These are phyloP conservation scores for Litchi chinensis DNA, from an alignment of 345 rosid species.

Conservation along the genomic window DNA sequence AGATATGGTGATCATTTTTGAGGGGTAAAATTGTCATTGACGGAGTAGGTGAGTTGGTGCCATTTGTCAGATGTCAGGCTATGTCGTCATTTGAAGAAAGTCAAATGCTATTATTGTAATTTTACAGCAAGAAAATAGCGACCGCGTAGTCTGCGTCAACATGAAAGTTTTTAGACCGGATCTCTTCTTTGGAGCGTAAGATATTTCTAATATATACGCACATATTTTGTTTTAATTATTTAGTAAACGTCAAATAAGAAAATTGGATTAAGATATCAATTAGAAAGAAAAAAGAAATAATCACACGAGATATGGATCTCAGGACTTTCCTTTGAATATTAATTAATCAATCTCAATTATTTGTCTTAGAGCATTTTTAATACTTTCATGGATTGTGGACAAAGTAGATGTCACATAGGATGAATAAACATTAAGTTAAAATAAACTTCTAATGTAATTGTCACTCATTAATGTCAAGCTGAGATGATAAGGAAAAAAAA, in stretches of 20 bases:
- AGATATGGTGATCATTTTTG: neutral
- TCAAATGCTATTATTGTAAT: slow-evolving; percentile 31
- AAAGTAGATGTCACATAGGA: too few relatives aligned
- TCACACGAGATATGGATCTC: neutral
- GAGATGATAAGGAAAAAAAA: too few relatives aligned
- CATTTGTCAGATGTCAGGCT: slow-evolving; percentile 17
- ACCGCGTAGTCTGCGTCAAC: slow-evolving; percentile 12
- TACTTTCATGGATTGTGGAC: too few relatives aligned
- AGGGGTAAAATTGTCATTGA: neutral
- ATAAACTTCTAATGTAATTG: too few relatives aligned
- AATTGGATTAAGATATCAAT: neutral
- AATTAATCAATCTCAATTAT: too few relatives aligned
- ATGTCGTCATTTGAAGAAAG: slow-evolving; percentile 1
- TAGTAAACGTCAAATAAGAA: neutral
- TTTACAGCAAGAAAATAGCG: neutral
- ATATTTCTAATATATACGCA: neutral
- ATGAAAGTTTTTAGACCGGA: slow-evolving; percentile 12
- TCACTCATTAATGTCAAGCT: too few relatives aligned
- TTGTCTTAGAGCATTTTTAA: too few relatives aligned
- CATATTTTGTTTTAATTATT: neutral
- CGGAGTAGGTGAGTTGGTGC: neutral
- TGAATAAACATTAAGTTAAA: too few relatives aligned
- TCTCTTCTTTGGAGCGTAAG: neutral
- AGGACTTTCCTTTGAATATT: neutral
- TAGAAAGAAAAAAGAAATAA: too few relatives aligned